Percentiles rank a stretch among this genome's conserved stretches.
Conservation (phyloP, 202 grass and related monocot genomes). For the Eragrostis tef region DNA sequence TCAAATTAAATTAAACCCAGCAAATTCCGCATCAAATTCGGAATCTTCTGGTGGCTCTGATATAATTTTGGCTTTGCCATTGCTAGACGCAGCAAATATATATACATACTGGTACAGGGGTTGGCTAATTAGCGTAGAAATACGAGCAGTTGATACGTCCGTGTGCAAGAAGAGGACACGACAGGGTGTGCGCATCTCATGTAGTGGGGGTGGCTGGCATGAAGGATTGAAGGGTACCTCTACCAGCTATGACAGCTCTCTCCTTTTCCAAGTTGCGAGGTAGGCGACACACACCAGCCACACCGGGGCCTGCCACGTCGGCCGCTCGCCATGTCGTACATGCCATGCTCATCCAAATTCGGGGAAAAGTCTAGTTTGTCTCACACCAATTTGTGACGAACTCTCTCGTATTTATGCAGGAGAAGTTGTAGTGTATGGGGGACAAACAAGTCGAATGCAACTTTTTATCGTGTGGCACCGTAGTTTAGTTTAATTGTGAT, state of each 20-base stretch:
- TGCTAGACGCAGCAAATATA: neutral
- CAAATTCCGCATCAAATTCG: neutral
- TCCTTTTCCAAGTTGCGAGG: neutral
- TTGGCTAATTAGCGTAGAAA: no score
- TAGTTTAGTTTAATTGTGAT: no score
- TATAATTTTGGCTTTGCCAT: neutral
- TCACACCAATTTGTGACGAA: neutral
- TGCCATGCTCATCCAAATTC: neutral
- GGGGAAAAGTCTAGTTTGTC: neutral
- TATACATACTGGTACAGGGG: no score
- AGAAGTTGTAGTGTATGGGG: no score
- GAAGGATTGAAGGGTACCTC: conserved; percentile 39
- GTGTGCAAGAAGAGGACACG: neutral
- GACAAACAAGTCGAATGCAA: no score
- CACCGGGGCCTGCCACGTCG: no score
- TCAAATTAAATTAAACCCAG: neutral
- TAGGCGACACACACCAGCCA: no score
- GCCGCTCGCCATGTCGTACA: neutral
- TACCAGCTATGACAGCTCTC: conserved; percentile 53
- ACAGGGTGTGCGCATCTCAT: no score
- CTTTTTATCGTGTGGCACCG: no score
- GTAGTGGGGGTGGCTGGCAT: conserved; percentile 49
- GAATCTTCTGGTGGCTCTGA: neutral
- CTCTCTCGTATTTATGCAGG: neutral
- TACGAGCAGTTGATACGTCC: no score